Evolutionary conservation across 306 rosid species (phyloP).

Genomic region (Pterocarpus macrocarpus): DNA sequence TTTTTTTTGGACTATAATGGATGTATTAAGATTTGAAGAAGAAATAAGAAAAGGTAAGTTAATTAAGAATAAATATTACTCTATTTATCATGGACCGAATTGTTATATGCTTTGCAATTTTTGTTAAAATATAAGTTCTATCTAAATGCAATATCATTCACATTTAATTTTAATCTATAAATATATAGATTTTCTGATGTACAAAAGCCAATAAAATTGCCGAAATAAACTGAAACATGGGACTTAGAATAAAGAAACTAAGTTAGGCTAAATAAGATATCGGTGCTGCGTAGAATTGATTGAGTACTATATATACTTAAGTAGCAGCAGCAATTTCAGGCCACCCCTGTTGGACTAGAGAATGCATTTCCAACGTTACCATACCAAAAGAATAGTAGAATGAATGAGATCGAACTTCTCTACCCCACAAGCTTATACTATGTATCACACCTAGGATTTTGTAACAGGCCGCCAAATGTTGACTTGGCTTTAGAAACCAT

Average conservation of each 20-base stretch:
- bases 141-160: too few relatives aligned
- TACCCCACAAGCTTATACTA: neutral
- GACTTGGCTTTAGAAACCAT: neutral
- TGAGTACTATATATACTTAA: neutral
- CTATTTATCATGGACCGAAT: too few relatives aligned
- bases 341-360: neutral
- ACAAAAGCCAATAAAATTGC: too few relatives aligned
- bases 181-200: too few relatives aligned
- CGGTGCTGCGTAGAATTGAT: neutral
- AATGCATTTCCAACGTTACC: neutral
- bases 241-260: neutral
- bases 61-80: too few relatives aligned
- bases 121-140: too few relatives aligned
- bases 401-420: neutral
- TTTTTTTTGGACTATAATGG: too few relatives aligned
- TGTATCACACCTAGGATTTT: neutral
- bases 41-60: too few relatives aligned
- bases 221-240: neutral
- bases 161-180: too few relatives aligned
- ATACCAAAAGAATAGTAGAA: neutral
- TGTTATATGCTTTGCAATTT: too few relatives aligned
- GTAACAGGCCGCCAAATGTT: neutral
- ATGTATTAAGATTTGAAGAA: too few relatives aligned
- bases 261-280: neutral
- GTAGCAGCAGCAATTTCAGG: neutral